These are phyloP conservation scores for Solanum clarkiae DNA, from an alignment of 257 asterid genomes.

Conservation along the genomic window DNA sequence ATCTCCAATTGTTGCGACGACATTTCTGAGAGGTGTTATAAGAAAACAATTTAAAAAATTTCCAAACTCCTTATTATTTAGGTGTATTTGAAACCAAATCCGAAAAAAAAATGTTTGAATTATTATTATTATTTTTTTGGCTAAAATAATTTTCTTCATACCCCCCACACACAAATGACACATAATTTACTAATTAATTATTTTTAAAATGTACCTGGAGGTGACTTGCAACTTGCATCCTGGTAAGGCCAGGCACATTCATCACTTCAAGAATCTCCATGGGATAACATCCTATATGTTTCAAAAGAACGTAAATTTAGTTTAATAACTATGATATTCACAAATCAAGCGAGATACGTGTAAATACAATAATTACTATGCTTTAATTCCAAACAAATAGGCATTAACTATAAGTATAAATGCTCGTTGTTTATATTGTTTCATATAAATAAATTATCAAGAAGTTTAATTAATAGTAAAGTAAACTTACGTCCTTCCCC, in stretches of 20 bases:
- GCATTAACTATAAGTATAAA: neutral
- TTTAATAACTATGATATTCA: neutral
- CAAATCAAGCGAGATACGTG: neutral
- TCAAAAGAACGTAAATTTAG: neutral
- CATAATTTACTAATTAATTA: neutral
- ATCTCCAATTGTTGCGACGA: slow-evolving; percentile 12
- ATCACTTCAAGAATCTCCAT: slow-evolving; percentile 9
- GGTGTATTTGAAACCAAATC: neutral
- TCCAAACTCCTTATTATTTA: neutral
- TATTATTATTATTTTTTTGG: neutral
- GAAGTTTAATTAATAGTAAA: neutral
- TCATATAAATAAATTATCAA: neutral
- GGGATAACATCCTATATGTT: slow-evolving; percentile 10
- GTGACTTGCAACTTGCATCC: slow-evolving; percentile 28
- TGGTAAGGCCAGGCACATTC: slow-evolving; percentile 17
- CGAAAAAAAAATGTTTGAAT: neutral
- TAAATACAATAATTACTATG: neutral
- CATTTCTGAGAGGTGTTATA: slow-evolving; percentile 8
- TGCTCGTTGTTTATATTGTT: neutral
- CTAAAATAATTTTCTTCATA: neutral
- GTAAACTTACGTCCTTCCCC: slow-evolving; percentile 23
- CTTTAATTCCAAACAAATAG: neutral
- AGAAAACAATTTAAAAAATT: neutral
- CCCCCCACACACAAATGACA: neutral
- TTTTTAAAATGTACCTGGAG: slow-evolving; percentile 8